Evolutionary conservation across 108 stramenopile species (phyloP).

Genomic region (Stephanodiscus triporus): DNA sequence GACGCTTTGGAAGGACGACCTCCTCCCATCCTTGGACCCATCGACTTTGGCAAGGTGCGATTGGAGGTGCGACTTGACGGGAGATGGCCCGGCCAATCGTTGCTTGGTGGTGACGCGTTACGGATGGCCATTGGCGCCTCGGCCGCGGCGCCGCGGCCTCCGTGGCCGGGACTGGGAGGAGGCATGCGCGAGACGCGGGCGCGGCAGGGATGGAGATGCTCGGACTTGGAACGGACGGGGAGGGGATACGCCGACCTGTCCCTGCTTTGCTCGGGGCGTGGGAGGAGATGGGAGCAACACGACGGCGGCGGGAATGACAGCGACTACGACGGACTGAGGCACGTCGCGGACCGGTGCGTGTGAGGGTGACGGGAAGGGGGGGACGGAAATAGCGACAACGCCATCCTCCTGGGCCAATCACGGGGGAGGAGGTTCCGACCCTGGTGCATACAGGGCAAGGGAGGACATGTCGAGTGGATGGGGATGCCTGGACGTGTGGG

Average conservation of each 20-base stretch:
- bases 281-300: slow-evolving; percentile 54
- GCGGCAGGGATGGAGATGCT: slow-evolving; percentile 25
- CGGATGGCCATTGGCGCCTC: slow-evolving; percentile 19
- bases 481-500: slow-evolving; percentile 57
- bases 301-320: too few relatives aligned
- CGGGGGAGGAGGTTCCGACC: slow-evolving; percentile 23
- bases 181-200: background rate
- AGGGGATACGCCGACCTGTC: slow-evolving; percentile 66
- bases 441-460: background rate
- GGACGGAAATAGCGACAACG: too few relatives aligned
- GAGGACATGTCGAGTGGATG: slow-evolving; percentile 32
- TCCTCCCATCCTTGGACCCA: slow-evolving; percentile 45
- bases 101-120: slow-evolving; percentile 36
- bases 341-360: background rate
- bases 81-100: slow-evolving; percentile 47
- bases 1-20: slow-evolving; percentile 63
- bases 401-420: slow-evolving; percentile 42
- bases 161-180: slow-evolving; percentile 42
- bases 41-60: slow-evolving; percentile 53
- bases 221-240: slow-evolving; percentile 54
- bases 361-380: background rate
- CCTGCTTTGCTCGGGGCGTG: slow-evolving; percentile 61
- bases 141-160: slow-evolving; percentile 62
- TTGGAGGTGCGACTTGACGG: slow-evolving; percentile 69
- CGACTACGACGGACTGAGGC: background rate